phyloP scores from a whole-genome alignment of 2,329 filamentous ascomycete genomes.

The Bisporella sp. region DNA sequence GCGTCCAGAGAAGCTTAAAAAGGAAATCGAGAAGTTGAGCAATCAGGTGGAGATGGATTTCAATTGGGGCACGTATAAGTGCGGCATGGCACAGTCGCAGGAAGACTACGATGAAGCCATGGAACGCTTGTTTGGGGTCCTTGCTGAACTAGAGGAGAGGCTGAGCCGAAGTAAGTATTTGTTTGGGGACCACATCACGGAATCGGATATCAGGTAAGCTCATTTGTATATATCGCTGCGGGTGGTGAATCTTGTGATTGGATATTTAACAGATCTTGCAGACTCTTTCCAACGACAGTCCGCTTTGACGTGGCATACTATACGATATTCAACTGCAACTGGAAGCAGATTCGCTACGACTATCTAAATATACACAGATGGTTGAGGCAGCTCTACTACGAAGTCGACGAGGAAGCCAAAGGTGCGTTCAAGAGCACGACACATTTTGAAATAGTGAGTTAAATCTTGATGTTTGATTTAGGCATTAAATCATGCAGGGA shows the following conservation, averaged over 20 bases:
- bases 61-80: constrained; percentile 65
- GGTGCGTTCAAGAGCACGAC: constrained; percentile 64
- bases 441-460: constrained; percentile 39
- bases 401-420: constrained; percentile 32
- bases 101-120: constrained; percentile 74
- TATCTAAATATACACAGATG: constrained; percentile 47
- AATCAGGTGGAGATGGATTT: constrained; percentile 69
- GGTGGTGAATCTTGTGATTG: too few relatives aligned
- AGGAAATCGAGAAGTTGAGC: constrained; percentile 40
- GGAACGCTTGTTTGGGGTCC: constrained; percentile 59
- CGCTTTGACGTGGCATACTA: constrained; percentile 64
- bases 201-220: constrained; percentile 53
- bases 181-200: constrained; percentile 57
- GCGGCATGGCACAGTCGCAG: constrained; percentile 77
- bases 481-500: too few relatives aligned
- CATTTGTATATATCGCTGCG: too few relatives aligned
- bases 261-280: too few relatives aligned
- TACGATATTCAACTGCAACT: constrained; percentile 56
- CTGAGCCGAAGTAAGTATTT: constrained; percentile 46
- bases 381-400: constrained; percentile 62
- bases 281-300: constrained; percentile 55
- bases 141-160: constrained; percentile 69
- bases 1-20: background rate
- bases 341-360: constrained; percentile 55
- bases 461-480: too few relatives aligned